phyloP scores from a whole-genome alignment of 2,329 filamentous ascomycete species.

The Penicillium crustosum region DNA sequence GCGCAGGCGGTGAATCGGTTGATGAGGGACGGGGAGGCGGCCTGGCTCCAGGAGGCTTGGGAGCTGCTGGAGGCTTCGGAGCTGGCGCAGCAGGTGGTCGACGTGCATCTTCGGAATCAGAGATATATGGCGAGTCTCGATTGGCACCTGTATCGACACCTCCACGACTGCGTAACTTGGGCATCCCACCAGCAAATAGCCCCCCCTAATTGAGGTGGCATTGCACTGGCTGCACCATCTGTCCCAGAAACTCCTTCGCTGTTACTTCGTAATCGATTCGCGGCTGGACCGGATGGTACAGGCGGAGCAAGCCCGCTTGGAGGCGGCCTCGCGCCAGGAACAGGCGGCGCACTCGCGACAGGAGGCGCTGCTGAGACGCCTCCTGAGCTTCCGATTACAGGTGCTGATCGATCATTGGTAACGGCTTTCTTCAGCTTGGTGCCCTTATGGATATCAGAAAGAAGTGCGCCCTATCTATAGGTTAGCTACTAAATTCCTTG shows the following conservation, averaged over 20 bases:
- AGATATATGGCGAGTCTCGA: conserved; percentile 70
- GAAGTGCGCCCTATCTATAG: conserved; percentile 70
- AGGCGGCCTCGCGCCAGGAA: conserved; percentile 56
- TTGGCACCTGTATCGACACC: conserved; percentile 74
- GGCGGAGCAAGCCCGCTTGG: conserved; percentile 33
- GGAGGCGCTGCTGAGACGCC: conserved; percentile 60
- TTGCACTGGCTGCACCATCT: conserved; percentile 49
- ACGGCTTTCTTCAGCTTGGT: conserved; percentile 76
- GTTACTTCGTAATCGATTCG: conserved; percentile 74
- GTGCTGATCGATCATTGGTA: conserved; percentile 90
- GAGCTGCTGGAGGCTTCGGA: conserved; percentile 53
- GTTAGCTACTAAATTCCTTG: conserved; percentile 16
- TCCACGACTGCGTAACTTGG: conserved; percentile 87
- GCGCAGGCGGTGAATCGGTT: conserved; percentile 49
- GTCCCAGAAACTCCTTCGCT: conserved; percentile 60
- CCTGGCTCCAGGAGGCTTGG: conserved; percentile 57
- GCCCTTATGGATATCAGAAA: conserved; percentile 86
- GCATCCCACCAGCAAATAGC: conserved; percentile 90
- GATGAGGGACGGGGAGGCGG: conserved; percentile 50
- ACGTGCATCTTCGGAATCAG: conserved; percentile 69
- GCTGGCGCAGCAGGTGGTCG: conserved; percentile 54
- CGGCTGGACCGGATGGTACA: conserved; percentile 52
- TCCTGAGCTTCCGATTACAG: conserved; percentile 60
- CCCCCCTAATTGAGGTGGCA: conserved; percentile 75
- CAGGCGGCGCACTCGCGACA: conserved; percentile 73